A percentile compares a stretch with the other conserved stretches of the same genome.
These are phyloP conservation scores for Porphyrellus sp. DNA, from an alignment of 1,284 basidiomycete genomes.

Conservation along the genomic window DNA sequence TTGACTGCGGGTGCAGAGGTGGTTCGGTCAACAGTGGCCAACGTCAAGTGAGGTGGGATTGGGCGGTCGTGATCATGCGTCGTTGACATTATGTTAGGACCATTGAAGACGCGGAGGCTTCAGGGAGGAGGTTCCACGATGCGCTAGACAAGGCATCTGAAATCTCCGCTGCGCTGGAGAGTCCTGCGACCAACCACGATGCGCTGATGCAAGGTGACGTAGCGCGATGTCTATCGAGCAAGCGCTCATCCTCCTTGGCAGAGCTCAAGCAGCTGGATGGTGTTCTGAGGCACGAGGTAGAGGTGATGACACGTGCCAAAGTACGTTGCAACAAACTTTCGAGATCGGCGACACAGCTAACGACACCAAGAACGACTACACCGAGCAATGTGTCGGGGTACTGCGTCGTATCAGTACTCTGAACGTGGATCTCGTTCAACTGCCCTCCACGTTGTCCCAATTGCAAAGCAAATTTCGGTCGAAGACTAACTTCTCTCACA, in stretches of 20 bases:
- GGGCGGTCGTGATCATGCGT: not conserved
- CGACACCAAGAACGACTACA: conserved; percentile 68
- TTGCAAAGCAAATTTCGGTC: conserved; percentile 69
- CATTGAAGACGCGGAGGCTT: conserved; percentile 58
- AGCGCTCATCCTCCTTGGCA: conserved; percentile 27
- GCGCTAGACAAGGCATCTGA: conserved; percentile 54
- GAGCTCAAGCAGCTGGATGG: conserved; percentile 64
- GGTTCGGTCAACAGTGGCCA: conserved; percentile 50
- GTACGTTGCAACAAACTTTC: conserved; percentile 36
- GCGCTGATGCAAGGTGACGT: conserved; percentile 51
- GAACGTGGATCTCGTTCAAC: conserved; percentile 71
- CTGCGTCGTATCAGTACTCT: conserved; percentile 71
- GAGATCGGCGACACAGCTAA: not conserved
- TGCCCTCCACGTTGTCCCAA: conserved; percentile 58
- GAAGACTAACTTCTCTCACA: conserved; percentile 86
- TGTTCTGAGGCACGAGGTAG: conserved; percentile 57
- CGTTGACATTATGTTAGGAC: conserved; percentile 38
- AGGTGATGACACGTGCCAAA: conserved; percentile 56
- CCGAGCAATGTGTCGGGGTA: conserved; percentile 62
- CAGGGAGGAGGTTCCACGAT: conserved; percentile 54
- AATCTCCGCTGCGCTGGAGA: conserved; percentile 51
- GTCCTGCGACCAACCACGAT: conserved; percentile 53
- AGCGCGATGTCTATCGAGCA: not conserved
- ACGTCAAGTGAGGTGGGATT: conserved; percentile 44
- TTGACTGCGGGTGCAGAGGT: conserved; percentile 58